phyloP scores from a whole-genome alignment of 306 rosid genomes.

The Cicer pinnatifidum region DNA sequence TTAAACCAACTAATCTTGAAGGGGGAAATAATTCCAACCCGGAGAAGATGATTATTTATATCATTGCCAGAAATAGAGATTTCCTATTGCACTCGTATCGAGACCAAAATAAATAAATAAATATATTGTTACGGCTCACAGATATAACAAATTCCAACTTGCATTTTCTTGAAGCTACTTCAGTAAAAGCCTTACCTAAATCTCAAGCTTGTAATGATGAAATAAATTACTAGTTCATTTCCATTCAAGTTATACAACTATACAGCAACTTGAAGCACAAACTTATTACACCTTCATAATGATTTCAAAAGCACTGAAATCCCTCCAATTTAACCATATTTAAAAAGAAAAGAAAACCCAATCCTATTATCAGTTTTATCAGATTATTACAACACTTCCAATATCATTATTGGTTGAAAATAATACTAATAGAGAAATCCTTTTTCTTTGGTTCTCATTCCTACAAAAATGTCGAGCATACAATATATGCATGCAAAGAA shows the following conservation, averaged over 20 bases:
- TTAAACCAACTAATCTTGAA: too few relatives aligned
- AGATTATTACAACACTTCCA: conserved; percentile 45
- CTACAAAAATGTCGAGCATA: conserved; percentile 62
- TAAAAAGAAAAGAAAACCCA: conserved; percentile 31
- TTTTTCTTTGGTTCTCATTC: conserved; percentile 38
- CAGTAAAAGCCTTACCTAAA: conserved; percentile 9
- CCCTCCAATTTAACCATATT: conserved; percentile 38
- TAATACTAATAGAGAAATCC: conserved; percentile 41
- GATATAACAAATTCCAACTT: too few relatives aligned
- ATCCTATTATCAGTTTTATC: conserved; percentile 33
- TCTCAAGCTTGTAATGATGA: conserved; percentile 10
- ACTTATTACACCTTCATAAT: conserved; percentile 43
- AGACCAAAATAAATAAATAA: too few relatives aligned
- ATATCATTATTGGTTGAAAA: conserved; percentile 40
- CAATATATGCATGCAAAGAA: conserved; percentile 58
- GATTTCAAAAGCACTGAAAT: conserved; percentile 39
- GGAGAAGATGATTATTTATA: too few relatives aligned
- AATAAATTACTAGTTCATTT: conserved; percentile 32
- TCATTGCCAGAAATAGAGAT: too few relatives aligned
- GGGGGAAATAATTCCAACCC: too few relatives aligned
- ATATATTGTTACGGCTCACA: too few relatives aligned
- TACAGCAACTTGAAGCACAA: conserved; percentile 38
- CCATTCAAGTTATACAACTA: conserved; percentile 33
- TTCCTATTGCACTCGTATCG: too few relatives aligned
- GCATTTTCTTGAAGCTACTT: background rate